These are phyloP conservation scores for Backusella parvicylindrica DNA, from an alignment of 192 early-diverging fungal species.

Conservation along the genomic window DNA sequence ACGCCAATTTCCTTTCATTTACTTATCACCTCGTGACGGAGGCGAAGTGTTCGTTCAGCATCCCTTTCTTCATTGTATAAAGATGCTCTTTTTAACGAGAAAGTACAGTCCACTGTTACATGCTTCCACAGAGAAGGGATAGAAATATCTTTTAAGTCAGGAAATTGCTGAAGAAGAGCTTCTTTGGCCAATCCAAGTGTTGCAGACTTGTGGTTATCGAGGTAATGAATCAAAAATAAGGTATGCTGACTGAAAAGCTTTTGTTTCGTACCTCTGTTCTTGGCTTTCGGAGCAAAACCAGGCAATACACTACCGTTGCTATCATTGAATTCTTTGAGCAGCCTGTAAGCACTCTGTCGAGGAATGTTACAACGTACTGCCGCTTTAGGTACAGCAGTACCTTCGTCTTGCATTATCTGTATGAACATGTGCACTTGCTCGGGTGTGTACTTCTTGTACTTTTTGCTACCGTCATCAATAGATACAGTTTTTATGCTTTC, in stretches of 20 bases:
- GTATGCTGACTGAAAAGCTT: neutral
- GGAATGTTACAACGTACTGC: neutral
- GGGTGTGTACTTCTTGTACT: conserved; percentile 8
- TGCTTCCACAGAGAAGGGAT: neutral
- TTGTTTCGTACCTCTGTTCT: neutral
- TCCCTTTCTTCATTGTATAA: conserved; percentile 3
- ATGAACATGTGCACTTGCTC: neutral
- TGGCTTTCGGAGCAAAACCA: neutral
- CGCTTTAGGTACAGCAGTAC: conserved; percentile 5
- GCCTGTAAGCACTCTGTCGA: neutral
- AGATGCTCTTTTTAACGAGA: neutral
- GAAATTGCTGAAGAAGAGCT: neutral
- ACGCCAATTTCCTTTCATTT: neutral
- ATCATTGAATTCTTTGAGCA: neutral
- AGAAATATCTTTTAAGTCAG: neutral
- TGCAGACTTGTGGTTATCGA: neutral
- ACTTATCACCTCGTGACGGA: neutral
- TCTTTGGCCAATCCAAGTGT: neutral
- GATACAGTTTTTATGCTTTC: conserved; percentile 1
- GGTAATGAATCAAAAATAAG: neutral
- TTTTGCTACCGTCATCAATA: conserved; percentile 5
- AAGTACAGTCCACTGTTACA: neutral
- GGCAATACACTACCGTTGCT: conserved; percentile 4
- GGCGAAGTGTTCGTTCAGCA: conserved; percentile 2
- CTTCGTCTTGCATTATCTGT: conserved; percentile 10